These are phyloP conservation scores for Tubosaeta sp. DNA, from an alignment of 768 basidiomycete species.

Conservation along the genomic window DNA sequence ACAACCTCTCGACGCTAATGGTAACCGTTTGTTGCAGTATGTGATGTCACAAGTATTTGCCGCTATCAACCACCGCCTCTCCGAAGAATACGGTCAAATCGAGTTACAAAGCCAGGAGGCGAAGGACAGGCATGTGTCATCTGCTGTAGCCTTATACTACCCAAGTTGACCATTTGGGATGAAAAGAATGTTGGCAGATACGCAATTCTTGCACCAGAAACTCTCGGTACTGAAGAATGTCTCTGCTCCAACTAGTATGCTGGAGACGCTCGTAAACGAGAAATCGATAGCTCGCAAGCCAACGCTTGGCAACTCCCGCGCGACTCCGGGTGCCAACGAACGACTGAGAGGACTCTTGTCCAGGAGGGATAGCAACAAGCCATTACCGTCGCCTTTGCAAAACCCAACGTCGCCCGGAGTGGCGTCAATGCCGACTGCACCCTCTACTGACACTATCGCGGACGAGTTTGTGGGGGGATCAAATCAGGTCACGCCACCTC, in stretches of 20 bases:
- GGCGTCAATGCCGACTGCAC: conserved; percentile 3
- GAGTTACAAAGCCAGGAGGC: conserved; percentile 81
- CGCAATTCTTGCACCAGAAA: conserved; percentile 70
- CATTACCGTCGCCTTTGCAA: conserved; percentile 25
- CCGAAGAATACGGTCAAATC: conserved; percentile 79
- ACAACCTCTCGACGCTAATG: conserved; percentile 10
- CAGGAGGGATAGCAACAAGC: conserved; percentile 27
- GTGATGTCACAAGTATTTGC: conserved; percentile 96
- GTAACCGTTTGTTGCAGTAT: conserved; percentile 43
- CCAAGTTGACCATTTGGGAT: conserved; percentile 12
- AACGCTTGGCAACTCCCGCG: conserved; percentile 21
- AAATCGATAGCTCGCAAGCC: conserved; percentile 52
- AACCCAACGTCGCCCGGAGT: conserved; percentile 17
- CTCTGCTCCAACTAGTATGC: conserved; percentile 65
- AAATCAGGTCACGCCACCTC: conserved; percentile 20
- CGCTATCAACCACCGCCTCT: conserved; percentile 85
- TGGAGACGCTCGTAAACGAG: conserved; percentile 83
- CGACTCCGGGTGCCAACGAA: conserved; percentile 28
- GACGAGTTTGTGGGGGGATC: conserved; percentile 13
- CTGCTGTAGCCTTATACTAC: neutral
- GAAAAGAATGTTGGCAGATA: conserved; percentile 74
- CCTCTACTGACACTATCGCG: conserved; percentile 10
- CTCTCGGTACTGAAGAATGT: conserved; percentile 73
- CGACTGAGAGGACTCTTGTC: conserved; percentile 37
- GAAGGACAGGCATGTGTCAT: conserved; percentile 64